phyloP scores from a whole-genome alignment of 352 stramenopile genomes.

The Globisporangium solare region DNA sequence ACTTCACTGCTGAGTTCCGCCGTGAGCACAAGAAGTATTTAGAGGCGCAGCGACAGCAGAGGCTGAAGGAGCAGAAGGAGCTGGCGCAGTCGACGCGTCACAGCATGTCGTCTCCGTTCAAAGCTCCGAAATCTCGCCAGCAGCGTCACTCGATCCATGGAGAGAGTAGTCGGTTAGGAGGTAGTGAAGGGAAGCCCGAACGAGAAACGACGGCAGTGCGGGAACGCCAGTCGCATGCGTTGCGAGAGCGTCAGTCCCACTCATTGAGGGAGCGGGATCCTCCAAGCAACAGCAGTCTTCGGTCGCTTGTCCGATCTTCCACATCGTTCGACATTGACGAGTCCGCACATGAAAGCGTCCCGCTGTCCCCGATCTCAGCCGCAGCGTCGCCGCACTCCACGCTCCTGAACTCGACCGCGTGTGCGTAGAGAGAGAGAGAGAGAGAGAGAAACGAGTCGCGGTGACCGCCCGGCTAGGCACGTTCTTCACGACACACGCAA shows the following conservation, averaged over 20 bases:
- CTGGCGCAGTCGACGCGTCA: conserved; percentile 12
- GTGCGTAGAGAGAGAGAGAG: conserved; percentile 5
- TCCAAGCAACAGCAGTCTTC: too few relatives aligned
- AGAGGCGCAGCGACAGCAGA: conserved; percentile 29
- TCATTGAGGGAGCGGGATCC: too few relatives aligned
- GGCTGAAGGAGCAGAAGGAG: conserved; percentile 20
- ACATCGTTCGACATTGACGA: neutral
- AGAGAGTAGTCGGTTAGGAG: neutral
- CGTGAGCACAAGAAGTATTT: conserved; percentile 70
- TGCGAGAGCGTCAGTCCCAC: too few relatives aligned
- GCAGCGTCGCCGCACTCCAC: neutral
- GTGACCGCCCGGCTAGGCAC: too few relatives aligned
- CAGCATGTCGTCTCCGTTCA: conserved; percentile 11
- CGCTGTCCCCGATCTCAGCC: neutral
- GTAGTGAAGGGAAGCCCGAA: too few relatives aligned
- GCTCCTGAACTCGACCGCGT: conserved; percentile 9
- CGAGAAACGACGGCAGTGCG: too few relatives aligned
- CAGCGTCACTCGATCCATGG: conserved; percentile 11
- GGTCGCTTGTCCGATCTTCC: too few relatives aligned
- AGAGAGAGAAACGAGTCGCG: neutral
- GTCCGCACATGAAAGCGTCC: neutral
- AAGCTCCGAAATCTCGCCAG: conserved; percentile 8
- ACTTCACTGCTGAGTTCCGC: conserved; percentile 69
- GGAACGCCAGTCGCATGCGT: too few relatives aligned
- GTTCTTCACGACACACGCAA: too few relatives aligned